Evolutionary conservation across 371 early-diverging fungal genomes (phyloP), one percentile per base, ranked within the genome.

Genomic region (Actinomortierella ambigua): DNA sequence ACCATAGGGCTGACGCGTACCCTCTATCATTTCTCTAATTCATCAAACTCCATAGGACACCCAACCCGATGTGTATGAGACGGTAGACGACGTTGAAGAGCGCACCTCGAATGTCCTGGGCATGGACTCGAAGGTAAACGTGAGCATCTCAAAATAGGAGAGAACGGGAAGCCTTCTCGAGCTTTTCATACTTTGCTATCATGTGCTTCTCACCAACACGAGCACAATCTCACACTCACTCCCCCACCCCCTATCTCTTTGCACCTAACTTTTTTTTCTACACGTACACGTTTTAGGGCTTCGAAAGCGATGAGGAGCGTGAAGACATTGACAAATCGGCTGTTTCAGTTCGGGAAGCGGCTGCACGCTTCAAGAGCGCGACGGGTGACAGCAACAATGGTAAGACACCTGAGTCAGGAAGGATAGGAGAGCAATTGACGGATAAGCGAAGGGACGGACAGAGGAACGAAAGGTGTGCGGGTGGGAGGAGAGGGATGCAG

Each of bases 11-110:
- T 51, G 11, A n/a, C 22, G 44, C 28, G 50, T 18, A 27, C 23
- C 48, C 13, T 14, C 29, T 42, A 18, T 9, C 18, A 17, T 41
- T 70, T 39, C 41, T 34, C 15, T 17, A 18, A 14, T 42, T 26
- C 53, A 50, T 64, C 20, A 48, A 59, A 23, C 50, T 60, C 34
- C 11, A 34, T 61, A 89, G 88, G 88, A 88, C 67, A 89, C 87
- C 59, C 91, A 90, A 68, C 93, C 90, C 34, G 95, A 94, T 82
- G 89, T 92, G 55, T 93, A 88, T 75, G 95, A 94, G 62, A 92
- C 93, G 6, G 82, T 89, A n/a, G 95, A 91, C 65, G 80, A 77
- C 26, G 59, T 58, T 18, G 82, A 78, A 28, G 82, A 67, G 8
- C 56, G 67, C 34, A 50, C 24, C 42, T 53, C 67, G 17, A 81